A percentile compares a stretch with the other conserved stretches of the same genome.
phyloP scores from a whole-genome alignment of 2,329 filamentous ascomycete species.

The Raffaelea arxii region DNA sequence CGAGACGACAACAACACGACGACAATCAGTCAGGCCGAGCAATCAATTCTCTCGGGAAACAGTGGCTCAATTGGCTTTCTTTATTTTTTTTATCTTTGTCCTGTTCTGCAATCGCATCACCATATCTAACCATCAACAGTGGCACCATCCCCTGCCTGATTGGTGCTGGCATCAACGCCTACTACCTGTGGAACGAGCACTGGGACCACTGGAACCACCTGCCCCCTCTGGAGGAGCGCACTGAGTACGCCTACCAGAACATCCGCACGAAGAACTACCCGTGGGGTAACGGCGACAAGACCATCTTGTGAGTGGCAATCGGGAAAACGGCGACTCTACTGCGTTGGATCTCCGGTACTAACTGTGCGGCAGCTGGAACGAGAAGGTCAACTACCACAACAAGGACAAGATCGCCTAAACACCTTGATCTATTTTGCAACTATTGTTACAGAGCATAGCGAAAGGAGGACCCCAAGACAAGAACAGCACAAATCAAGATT shows the following conservation, averaged over 20 bases:
- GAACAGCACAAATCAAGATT: too few relatives aligned
- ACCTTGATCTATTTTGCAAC: not conserved
- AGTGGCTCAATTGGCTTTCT: too few relatives aligned
- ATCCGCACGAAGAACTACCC: constrained; percentile 91
- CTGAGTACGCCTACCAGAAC: constrained; percentile 96
- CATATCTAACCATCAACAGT: constrained; percentile 36
- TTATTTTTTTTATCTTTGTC: not conserved
- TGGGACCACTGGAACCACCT: constrained; percentile 92
- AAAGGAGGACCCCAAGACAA: too few relatives aligned
- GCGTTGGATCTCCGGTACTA: not conserved
- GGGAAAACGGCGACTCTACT: too few relatives aligned
- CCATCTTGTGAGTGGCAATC: constrained; percentile 19
- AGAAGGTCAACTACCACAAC: constrained; percentile 93
- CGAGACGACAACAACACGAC: not conserved
- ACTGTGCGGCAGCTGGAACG: constrained; percentile 68
- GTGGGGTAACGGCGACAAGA: constrained; percentile 93
- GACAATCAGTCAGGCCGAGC: not conserved
- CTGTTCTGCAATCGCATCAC: not conserved
- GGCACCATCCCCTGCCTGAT: constrained; percentile 64
- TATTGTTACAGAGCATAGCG: not conserved
- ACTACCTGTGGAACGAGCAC: constrained; percentile 86
- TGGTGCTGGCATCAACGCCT: constrained; percentile 71
- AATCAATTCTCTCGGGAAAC: too few relatives aligned
- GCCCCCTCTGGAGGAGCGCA: constrained; percentile 78
- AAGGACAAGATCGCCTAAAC: constrained; percentile 59